These are phyloP conservation scores for Pyropia haitanensis DNA, from an alignment of 23 red algal species.

Conservation along the genomic window DNA sequence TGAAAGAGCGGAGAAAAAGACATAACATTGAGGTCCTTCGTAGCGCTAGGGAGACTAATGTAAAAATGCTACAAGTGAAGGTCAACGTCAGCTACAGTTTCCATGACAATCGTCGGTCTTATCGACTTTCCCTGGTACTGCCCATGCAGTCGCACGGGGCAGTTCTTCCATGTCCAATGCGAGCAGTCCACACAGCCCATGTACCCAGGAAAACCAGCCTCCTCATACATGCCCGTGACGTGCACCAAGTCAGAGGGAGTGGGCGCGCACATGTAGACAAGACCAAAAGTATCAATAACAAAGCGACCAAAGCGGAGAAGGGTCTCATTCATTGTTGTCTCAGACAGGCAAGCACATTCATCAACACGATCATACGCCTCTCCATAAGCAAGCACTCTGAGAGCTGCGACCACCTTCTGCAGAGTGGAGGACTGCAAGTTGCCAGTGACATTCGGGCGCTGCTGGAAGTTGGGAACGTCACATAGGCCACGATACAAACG, in stretches of 20 bases:
- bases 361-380: neutral
- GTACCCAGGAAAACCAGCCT: constrained; percentile 7
- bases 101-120: constrained; percentile 15
- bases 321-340: neutral
- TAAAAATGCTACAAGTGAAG: constrained; percentile 7
- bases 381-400: constrained; percentile 11
- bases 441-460: too few relatives aligned
- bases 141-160: constrained; percentile 7
- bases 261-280: constrained; percentile 1
- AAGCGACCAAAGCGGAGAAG: constrained; percentile 6
- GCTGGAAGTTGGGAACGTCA: too few relatives aligned
- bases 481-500: neutral
- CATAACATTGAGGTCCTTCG: constrained; percentile 22
- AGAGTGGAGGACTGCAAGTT: neutral
- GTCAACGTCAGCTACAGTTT: constrained; percentile 2
- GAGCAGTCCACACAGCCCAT: constrained; percentile 2
- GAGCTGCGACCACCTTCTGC: constrained; percentile 3
- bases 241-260: neutral
- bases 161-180: constrained; percentile 15
- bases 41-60: neutral
- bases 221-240: neutral
- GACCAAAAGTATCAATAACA: constrained; percentile 7
- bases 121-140: constrained; percentile 23
- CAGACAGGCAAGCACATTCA: constrained; percentile 10
- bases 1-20: neutral